Evolutionary conservation across 371 early-diverging fungal species (phyloP).

Genomic region (Mortierella polycephala): DNA sequence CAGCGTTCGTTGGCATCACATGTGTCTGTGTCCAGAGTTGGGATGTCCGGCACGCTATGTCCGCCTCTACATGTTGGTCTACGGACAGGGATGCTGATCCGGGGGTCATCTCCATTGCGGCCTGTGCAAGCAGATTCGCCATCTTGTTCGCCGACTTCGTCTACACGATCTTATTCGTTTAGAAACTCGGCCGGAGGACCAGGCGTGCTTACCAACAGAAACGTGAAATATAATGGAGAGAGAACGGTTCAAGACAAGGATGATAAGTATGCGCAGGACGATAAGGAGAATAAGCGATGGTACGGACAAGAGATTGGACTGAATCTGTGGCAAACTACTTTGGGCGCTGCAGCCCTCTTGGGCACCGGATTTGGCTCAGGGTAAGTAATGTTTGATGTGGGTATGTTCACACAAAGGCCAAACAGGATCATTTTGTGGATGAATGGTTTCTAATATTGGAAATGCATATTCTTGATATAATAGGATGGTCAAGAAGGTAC

Average conservation of each 20-base stretch:
- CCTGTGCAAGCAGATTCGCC: constrained; percentile 12
- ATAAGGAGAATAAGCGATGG: constrained; percentile 55
- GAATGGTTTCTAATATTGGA: neutral
- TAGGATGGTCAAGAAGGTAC: constrained; percentile 51
- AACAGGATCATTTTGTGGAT: neutral
- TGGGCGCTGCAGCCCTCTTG: constrained; percentile 44
- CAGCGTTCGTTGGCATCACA: constrained; percentile 53
- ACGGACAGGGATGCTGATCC: constrained; percentile 39
- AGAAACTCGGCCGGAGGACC: constrained; percentile 6
- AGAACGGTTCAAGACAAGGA: constrained; percentile 4
- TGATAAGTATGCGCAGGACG: constrained; percentile 13
- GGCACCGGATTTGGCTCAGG: constrained; percentile 54
- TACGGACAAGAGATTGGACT: constrained; percentile 49
- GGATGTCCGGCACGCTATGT: constrained; percentile 45
- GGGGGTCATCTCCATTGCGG: constrained; percentile 49
- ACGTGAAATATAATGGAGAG: constrained; percentile 10
- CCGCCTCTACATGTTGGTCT: constrained; percentile 46
- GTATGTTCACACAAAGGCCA: neutral
- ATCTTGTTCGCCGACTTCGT: constrained; percentile 10
- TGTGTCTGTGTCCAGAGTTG: constrained; percentile 50
- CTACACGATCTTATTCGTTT: constrained; percentile 27
- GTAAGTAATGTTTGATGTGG: constrained; percentile 5
- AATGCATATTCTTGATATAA: neutral
- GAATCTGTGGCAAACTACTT: constrained; percentile 52
- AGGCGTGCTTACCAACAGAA: constrained; percentile 11